These are phyloP conservation scores for Zymoseptoria pseudotritici DNA, from an alignment of 2,329 filamentous ascomycete species.

Conservation along the genomic window DNA sequence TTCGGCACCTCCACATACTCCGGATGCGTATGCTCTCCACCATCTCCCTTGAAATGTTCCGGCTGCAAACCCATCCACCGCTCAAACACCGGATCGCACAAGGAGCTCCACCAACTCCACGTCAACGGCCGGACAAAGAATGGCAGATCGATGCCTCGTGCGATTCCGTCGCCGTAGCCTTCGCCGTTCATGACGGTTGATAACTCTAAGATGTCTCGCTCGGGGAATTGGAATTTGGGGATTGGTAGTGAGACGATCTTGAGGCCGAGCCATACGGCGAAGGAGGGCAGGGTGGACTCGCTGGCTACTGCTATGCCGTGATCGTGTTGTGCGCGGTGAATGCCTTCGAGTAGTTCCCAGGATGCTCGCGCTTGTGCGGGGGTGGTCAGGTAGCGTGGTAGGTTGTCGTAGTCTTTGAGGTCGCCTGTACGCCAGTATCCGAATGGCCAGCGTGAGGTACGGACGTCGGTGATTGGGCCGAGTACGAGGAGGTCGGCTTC, in stretches of 20 bases:
- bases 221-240: slow-evolving; percentile 28
- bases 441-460: slow-evolving; percentile 28
- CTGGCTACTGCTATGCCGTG: slow-evolving; percentile 28
- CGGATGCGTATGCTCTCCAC: not conserved
- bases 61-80: slow-evolving; percentile 27
- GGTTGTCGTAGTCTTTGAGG: slow-evolving; percentile 15
- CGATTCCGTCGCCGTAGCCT: slow-evolving; percentile 9
- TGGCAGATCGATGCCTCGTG: slow-evolving; percentile 23
- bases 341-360: slow-evolving; percentile 27
- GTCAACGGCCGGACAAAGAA: slow-evolving; percentile 15
- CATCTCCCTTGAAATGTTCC: not conserved
- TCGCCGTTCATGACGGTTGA: slow-evolving; percentile 27
- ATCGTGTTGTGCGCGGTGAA: slow-evolving; percentile 30
- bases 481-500: slow-evolving; percentile 62
- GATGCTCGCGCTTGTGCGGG: slow-evolving; percentile 32
- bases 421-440: slow-evolving; percentile 29
- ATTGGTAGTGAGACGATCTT: slow-evolving; percentile 34
- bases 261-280: slow-evolving; percentile 34
- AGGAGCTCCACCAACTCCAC: slow-evolving; percentile 29
- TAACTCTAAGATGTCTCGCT: slow-evolving; percentile 18
- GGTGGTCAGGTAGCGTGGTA: slow-evolving; percentile 30
- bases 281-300: slow-evolving; percentile 33
- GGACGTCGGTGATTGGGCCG: slow-evolving; percentile 7
- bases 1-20: slow-evolving; percentile 5
- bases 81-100: slow-evolving; percentile 28